Conservation (phyloP, 2,329 filamentous ascomycete genomes). For the Cladophialophora exuberans region DNA sequence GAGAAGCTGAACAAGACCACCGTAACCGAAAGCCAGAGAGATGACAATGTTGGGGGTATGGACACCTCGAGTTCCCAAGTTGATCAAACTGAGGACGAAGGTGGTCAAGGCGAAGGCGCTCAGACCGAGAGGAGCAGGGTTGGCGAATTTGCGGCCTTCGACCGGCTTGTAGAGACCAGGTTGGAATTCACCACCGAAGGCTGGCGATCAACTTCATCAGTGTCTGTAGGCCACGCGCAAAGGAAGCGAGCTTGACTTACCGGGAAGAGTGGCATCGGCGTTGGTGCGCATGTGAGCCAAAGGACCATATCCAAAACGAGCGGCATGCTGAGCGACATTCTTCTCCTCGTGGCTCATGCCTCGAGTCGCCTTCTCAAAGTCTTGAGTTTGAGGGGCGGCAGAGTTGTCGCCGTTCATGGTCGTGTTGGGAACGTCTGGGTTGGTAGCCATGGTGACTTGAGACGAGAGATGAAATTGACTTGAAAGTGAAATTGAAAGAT, state of each 20-base stretch:
- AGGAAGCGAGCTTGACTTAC: slow-evolving; percentile 11
- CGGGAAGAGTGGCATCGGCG: slow-evolving; percentile 34
- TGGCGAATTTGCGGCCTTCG: slow-evolving; percentile 71
- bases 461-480: not conserved
- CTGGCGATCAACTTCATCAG: slow-evolving; percentile 47
- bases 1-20: slow-evolving; percentile 76
- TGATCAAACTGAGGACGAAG: slow-evolving; percentile 76
- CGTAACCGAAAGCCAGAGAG: slow-evolving; percentile 72
- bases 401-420: slow-evolving; percentile 15
- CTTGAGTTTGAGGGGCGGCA: slow-evolving; percentile 14
- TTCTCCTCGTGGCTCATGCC: slow-evolving; percentile 50
- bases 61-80: slow-evolving; percentile 67
- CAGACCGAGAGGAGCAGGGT: slow-evolving; percentile 77
- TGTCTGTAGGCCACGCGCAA: not conserved
- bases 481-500: not conserved
- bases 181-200: slow-evolving; percentile 75
- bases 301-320: slow-evolving; percentile 55
- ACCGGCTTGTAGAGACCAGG: slow-evolving; percentile 69
- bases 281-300: slow-evolving; percentile 53
- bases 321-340: slow-evolving; percentile 47
- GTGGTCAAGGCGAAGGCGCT: slow-evolving; percentile 81
- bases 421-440: slow-evolving; percentile 15
- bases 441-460: slow-evolving; percentile 25
- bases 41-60: slow-evolving; percentile 67
- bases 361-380: slow-evolving; percentile 33